Conservation (phyloP, 441 rosid species). For the Gossypium schwendimanii region DNA sequence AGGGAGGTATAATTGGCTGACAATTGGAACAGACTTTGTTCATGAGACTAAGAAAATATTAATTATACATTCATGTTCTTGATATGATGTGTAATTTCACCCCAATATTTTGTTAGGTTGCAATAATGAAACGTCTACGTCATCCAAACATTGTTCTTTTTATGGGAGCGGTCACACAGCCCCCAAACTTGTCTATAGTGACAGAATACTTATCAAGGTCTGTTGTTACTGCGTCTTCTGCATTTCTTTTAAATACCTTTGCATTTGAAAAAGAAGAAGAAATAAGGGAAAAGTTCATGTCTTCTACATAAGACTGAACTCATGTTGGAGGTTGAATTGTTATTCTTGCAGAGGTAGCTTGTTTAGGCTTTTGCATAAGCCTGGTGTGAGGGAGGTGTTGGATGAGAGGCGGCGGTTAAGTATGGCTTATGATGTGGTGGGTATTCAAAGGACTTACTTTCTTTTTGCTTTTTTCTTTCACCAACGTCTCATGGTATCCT, state of each 20-base stretch:
- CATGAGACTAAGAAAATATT: not conserved
- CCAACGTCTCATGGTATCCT: not conserved
- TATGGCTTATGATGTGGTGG: constrained; percentile 99
- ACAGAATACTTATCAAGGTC: constrained; percentile 97
- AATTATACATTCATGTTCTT: constrained; percentile 12
- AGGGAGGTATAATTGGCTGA: constrained; percentile 60
- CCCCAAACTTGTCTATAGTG: constrained; percentile 93
- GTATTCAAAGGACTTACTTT: constrained; percentile 18
- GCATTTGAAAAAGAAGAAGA: not conserved
- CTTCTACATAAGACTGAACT: not conserved
- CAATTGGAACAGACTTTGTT: constrained; percentile 7
- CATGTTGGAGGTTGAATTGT: not conserved
- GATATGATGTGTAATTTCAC: constrained; percentile 14
- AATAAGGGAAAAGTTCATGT: not conserved
- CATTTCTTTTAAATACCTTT: not conserved
- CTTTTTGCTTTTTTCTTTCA: not conserved
- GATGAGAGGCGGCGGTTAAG: constrained; percentile 85
- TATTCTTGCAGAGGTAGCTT: constrained; percentile 82
- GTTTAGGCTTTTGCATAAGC: constrained; percentile 79
- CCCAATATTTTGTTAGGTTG: constrained; percentile 50
- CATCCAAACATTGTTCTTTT: constrained; percentile 99
- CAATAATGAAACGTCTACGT: constrained; percentile 93
- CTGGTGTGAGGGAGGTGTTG: constrained; percentile 72
- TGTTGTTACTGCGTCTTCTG: not conserved
- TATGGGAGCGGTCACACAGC: constrained; percentile 98